Conservation (phyloP, 1,139 yeast species). For the Candida mesenterica region DNA sequence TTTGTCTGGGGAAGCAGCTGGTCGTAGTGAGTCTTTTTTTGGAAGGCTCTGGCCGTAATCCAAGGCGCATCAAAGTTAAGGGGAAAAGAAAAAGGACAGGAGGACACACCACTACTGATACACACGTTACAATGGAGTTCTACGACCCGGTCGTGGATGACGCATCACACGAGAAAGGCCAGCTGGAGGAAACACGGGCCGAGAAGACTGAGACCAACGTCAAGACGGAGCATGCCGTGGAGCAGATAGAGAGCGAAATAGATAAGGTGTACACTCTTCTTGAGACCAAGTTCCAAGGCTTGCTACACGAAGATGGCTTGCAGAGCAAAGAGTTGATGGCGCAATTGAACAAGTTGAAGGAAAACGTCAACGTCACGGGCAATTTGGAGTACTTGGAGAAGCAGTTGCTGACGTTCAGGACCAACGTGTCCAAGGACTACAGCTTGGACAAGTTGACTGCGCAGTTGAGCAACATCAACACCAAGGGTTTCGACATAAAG, state of each 20-base stretch:
- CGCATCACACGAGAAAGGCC: slow-evolving; percentile 16
- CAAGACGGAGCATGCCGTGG: slow-evolving; percentile 41
- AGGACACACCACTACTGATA: background rate
- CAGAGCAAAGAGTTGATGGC: slow-evolving; percentile 38
- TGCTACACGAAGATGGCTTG: slow-evolving; percentile 17
- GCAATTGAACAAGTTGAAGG: slow-evolving; percentile 34
- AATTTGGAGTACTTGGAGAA: slow-evolving; percentile 28
- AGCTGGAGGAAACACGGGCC: slow-evolving; percentile 2
- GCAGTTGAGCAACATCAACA: slow-evolving; percentile 7
- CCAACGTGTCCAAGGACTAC: slow-evolving; percentile 8
- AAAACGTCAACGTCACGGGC: slow-evolving; percentile 11
- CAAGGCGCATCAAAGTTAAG: too few species aligned
- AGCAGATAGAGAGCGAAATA: slow-evolving; percentile 50
- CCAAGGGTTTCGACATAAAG: slow-evolving; percentile 1
- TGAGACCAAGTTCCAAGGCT: slow-evolving; percentile 39
- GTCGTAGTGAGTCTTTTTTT: too few species aligned
- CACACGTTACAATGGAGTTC: slow-evolving; percentile 27
- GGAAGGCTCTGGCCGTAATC: too few species aligned
- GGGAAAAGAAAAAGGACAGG: background rate
- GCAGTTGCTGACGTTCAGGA: slow-evolving; percentile 19
- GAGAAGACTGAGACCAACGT: slow-evolving; percentile 23
- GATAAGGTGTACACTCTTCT: slow-evolving; percentile 50
- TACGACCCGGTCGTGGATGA: slow-evolving; percentile 28
- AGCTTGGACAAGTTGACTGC: slow-evolving; percentile 8
- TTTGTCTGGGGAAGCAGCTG: too few species aligned